Evolutionary conservation across 768 basidiomycete species (phyloP), one percentile per base, ranked within the genome.

Genomic region (Chalciporus pseudorubinellus): DNA sequence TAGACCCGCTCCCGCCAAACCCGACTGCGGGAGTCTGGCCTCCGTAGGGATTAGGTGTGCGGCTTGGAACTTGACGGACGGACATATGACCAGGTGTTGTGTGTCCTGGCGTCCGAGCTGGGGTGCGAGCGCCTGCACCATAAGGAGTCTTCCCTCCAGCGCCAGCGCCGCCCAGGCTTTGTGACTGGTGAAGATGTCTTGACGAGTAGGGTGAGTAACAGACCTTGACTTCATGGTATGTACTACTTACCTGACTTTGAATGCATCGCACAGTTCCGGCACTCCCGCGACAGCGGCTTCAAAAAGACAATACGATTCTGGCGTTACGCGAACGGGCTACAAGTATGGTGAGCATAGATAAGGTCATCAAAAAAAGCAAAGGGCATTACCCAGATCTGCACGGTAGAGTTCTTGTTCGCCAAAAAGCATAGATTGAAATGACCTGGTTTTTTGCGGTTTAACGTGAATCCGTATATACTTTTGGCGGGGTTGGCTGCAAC

Each of bases 381-480:
- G 13, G 10, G 13, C 12, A 31, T 70, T 26, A 94, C 95, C 94
- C 94, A 98, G 48, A 84, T 90, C 66, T 93, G 90, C 39, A 98
- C 90, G 20, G 83, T 79, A 9, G 92, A 84, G 54, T 90, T 88
- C 63, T 92, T 92, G 67, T 92, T 97, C 36, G 92, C 89, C 60
- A 95, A 74, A 79, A 98, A 99, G 64, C 87, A 89, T 6, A 98
- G 79, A 62, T 82, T 89, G 76, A 98, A 93, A 70, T 95, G 93
- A 1, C 97, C 97, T 1, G 97, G 92, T 46, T 81, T 80, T 60
- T 87, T 87, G 52, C 89, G 81, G 64, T 98, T 95, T 50, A 95
- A 73, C 13, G 88, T 89, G 68, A 98, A 99, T 11, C 92, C 95
- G 63, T 99, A 99, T 72, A 93, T 91, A 64, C 92, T 93, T 74